Base-by-base conservation (phyloP, 495 filamentous ascomycete species). In the Parathielavia hyrcaniae region DNA sequence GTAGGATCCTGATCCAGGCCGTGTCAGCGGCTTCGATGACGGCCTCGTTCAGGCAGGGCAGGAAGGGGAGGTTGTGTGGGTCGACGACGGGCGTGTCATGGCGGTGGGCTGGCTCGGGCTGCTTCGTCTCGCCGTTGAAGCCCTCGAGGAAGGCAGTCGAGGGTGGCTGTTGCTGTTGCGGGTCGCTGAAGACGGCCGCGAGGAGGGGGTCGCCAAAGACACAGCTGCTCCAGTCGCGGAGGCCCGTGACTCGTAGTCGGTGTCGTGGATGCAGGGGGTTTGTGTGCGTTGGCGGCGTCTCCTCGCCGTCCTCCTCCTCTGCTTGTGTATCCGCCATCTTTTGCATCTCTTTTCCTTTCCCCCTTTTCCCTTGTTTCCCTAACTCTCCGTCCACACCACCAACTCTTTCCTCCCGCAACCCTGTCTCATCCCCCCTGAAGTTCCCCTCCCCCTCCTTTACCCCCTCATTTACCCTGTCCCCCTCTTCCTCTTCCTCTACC, bases 201-300 rank as follows among this genome's bases (percentile, higher is more conserved):
- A 86, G 66, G 17, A 81, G 67, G 4, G 82, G 81, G 60, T 86
- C 83, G 35, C 83, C 83, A 62, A 84, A 85, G 12, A 85, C 55
- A 50, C 73, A 75, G 53, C 77, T 75, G 38, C 76, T 78, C 76
- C 78, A 84, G 63, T 78, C 72, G 35, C 63, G 61, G 11, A 77
- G 60, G 14, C 75, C 74, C 8, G 62, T 67, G 19, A 75, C 57
- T 4, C 52, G 49, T 12, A 70, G 38, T 30, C 39, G 14, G 51
- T 34, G 52, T 45, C 22, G 52, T 16, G 22, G 23, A 20, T 54
- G 52, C 30, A n/a, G n/a, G n/a, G 52, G 22, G 13, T 44, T 17
- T 13, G 39, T 23, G 38, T 59, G 39, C 19, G 17, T 7, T 12
- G 57, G 49, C 20, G 19, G 2, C 32, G 32, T 8, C 38, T 35